These are phyloP conservation scores for Pythium guiyangense DNA, from an alignment of 352 stramenopile species.

Conservation along the genomic window DNA sequence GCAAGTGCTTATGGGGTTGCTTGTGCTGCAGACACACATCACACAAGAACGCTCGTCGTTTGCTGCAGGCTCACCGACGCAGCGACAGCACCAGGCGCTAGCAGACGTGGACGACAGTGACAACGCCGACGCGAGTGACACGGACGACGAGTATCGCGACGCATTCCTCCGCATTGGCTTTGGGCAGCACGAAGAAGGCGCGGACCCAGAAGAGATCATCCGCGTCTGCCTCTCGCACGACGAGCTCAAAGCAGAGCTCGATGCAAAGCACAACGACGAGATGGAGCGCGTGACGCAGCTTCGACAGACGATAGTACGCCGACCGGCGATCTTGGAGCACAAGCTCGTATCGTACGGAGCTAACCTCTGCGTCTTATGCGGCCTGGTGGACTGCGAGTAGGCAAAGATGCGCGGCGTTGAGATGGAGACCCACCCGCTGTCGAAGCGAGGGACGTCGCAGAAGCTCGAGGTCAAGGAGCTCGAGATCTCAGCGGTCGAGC, in stretches of 20 bases:
- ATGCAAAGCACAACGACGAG: conserved; percentile 56
- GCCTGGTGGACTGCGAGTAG: conserved; percentile 10
- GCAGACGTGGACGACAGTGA: no score
- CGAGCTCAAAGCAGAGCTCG: conserved; percentile 62
- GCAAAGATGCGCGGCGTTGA: conserved; percentile 41
- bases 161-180: conserved; percentile 74
- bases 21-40: not conserved
- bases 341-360: no score
- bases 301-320: conserved; percentile 57
- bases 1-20: not conserved
- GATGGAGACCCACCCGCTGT: conserved; percentile 49
- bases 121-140: not conserved
- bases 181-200: conserved; percentile 36
- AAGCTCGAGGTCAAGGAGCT: conserved; percentile 66
- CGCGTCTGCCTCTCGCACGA: conserved; percentile 61
- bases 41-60: not conserved
- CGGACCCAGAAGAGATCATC: conserved; percentile 70
- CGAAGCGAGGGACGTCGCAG: conserved; percentile 59
- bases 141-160: conserved; percentile 34
- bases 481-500: conserved; percentile 58
- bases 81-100: not conserved
- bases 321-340: not conserved
- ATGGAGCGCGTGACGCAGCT: conserved; percentile 46
- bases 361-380: no score
- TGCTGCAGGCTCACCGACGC: conserved; percentile 4